phyloP scores from a whole-genome alignment of 2,329 filamentous ascomycete species.

The Zymoseptoria ardabiliae region DNA sequence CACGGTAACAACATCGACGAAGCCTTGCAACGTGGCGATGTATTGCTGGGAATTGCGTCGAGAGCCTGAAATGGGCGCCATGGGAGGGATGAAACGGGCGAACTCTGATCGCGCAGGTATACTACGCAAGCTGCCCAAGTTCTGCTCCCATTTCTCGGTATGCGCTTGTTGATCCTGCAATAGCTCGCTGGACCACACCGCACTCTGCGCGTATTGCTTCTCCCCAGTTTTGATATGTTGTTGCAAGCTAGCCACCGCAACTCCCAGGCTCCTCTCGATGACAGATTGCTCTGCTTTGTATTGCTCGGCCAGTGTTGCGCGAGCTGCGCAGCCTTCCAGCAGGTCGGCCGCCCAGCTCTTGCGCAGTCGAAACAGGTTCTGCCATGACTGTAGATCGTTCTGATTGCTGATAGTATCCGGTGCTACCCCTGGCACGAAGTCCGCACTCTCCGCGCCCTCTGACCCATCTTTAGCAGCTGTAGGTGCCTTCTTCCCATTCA shows the following conservation, averaged over 20 bases:
- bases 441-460: conserved; percentile 27
- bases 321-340: conserved; percentile 59
- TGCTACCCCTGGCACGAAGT: conserved; percentile 54
- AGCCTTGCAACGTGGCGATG: conserved; percentile 60
- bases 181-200: conserved; percentile 61
- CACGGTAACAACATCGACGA: conserved; percentile 67
- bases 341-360: conserved; percentile 70
- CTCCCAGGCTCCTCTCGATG: conserved; percentile 71
- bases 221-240: conserved; percentile 65
- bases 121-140: conserved; percentile 56
- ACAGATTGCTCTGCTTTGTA: conserved; percentile 67
- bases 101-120: conserved; percentile 61
- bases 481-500: conserved; percentile 21
- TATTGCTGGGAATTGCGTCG: conserved; percentile 32
- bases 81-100: conserved; percentile 40
- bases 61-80: conserved; percentile 10
- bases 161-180: conserved; percentile 61
- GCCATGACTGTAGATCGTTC: conserved; percentile 80
- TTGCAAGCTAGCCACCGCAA: conserved; percentile 79
- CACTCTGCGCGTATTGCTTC: conserved; percentile 62
- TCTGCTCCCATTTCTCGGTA: conserved; percentile 59
- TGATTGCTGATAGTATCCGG: conserved; percentile 80
- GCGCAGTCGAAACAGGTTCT: conserved; percentile 72
- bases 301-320: conserved; percentile 55
- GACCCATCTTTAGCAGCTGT: conserved; percentile 38